phyloP scores from a whole-genome alignment of 148 eudicot species.

The Rhododendron griersonianum region DNA sequence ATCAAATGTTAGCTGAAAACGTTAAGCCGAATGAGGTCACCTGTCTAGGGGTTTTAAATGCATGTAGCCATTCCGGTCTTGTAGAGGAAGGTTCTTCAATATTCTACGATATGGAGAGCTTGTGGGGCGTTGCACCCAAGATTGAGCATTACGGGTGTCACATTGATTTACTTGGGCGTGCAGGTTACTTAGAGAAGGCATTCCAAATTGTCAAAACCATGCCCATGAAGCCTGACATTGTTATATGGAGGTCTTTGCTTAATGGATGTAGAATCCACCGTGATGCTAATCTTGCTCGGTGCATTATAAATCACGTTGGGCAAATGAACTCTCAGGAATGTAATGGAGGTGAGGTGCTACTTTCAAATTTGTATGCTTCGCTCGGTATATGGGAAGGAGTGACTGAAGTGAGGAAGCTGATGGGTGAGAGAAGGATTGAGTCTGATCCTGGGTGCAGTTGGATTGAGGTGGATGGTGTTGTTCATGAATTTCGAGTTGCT shows the following conservation, averaged over 20 bases:
- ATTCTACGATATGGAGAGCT: constrained; percentile 36
- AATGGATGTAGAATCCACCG: constrained; percentile 51
- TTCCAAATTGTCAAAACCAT: constrained; percentile 35
- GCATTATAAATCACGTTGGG: constrained; percentile 30
- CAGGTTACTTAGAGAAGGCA: constrained; percentile 43
- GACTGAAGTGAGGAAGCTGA: constrained; percentile 30
- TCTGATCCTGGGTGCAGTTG: constrained; percentile 46
- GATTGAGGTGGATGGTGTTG: constrained; percentile 49
- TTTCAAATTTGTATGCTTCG: constrained; percentile 47
- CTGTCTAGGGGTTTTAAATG: constrained; percentile 41
- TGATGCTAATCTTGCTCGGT: constrained; percentile 33
- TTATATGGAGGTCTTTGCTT: constrained; percentile 50
- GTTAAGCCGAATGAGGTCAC: constrained; percentile 44
- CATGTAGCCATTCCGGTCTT: constrained; percentile 52
- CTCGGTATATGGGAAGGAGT: constrained; percentile 45
- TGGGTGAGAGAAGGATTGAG: constrained; percentile 26
- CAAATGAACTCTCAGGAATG: constrained; percentile 21
- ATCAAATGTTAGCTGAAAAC: constrained; percentile 36
- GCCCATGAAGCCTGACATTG: constrained; percentile 52
- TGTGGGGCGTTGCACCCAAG: constrained; percentile 37
- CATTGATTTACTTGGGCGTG: constrained; percentile 46
- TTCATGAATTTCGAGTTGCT: constrained; percentile 54
- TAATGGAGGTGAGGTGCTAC: constrained; percentile 28
- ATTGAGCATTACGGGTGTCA: constrained; percentile 52
- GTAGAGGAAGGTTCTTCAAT: constrained; percentile 38